A percentile compares a stretch with the other conserved stretches of the same genome.
phyloP scores from a whole-genome alignment of 116 monocot species.

The Dioscorea cayenensis region DNA sequence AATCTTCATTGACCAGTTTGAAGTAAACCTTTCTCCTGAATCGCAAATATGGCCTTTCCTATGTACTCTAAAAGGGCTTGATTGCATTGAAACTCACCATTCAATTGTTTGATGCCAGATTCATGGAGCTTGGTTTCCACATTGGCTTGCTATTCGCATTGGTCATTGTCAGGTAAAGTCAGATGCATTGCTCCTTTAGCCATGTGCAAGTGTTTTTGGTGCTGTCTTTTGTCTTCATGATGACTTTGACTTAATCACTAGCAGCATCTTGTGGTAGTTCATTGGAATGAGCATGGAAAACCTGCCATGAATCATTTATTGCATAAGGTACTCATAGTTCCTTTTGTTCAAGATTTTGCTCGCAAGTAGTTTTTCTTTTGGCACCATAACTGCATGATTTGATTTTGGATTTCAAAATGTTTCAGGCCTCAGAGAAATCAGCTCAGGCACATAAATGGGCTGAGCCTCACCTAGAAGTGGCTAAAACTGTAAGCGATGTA shows the following conservation, averaged over 20 bases:
- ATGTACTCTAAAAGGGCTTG: neutral
- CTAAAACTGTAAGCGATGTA: constrained; percentile 53
- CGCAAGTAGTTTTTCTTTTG: neutral
- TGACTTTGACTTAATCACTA: constrained; percentile 2
- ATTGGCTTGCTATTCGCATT: constrained; percentile 62
- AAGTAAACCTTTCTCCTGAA: neutral
- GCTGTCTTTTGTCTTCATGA: neutral
- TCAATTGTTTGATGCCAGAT: constrained; percentile 25
- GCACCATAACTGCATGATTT: neutral
- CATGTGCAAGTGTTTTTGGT: neutral
- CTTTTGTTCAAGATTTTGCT: neutral
- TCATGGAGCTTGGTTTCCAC: constrained; percentile 87
- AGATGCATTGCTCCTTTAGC: neutral
- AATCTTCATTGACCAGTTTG: neutral
- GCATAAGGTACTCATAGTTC: constrained; percentile 34
- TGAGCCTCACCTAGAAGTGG: constrained; percentile 63
- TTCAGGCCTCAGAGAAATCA: constrained; percentile 63
- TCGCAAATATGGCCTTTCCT: neutral
- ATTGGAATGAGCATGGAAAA: constrained; percentile 76
- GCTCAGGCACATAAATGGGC: constrained; percentile 45
- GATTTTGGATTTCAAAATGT: constrained; percentile 10
- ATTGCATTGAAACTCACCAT: neutral
- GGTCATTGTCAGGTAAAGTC: constrained; percentile 43
- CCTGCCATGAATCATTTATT: constrained; percentile 42
- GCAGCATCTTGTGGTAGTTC: constrained; percentile 36